phyloP scores from a whole-genome alignment of 2,329 filamentous ascomycete genomes.

The Diplocarpon mali region DNA sequence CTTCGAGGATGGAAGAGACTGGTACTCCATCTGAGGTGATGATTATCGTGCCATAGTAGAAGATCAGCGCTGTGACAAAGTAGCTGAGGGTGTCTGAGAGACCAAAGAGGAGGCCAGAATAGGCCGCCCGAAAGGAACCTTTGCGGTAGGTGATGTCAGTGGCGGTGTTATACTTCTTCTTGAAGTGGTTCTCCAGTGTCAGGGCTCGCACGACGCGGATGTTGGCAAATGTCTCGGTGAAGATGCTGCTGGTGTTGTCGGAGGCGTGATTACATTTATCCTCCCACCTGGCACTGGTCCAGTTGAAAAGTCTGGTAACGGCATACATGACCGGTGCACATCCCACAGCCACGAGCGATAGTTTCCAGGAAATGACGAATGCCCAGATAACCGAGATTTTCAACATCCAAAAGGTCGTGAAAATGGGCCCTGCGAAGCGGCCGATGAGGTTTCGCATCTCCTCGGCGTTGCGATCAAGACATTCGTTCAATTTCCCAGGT shows the following conservation, averaged over 20 bases:
- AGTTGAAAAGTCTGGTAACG: conserved; percentile 54
- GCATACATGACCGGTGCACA: conserved; percentile 56
- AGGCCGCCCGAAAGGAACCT: conserved; percentile 55
- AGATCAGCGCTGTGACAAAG: conserved; percentile 67
- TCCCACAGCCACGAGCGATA: conserved; percentile 66
- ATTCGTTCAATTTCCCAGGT: conserved; percentile 52
- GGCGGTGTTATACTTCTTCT: conserved; percentile 45
- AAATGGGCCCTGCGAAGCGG: conserved; percentile 60
- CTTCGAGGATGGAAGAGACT: conserved; percentile 53
- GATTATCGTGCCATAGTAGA: conserved; percentile 68
- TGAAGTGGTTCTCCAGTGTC: conserved; percentile 63
- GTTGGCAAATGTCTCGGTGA: conserved; percentile 67
- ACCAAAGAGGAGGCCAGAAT: conserved; percentile 63
- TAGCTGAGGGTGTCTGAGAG: conserved; percentile 62
- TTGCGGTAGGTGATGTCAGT: conserved; percentile 42
- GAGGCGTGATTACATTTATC: conserved; percentile 51
- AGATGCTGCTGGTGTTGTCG: conserved; percentile 47
- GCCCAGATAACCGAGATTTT: conserved; percentile 64
- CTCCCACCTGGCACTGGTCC: conserved; percentile 63
- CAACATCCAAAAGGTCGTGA: conserved; percentile 58
- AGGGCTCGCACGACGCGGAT: conserved; percentile 69
- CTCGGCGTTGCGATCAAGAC: conserved; percentile 71
- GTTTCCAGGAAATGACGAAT: conserved; percentile 62
- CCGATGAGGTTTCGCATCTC: conserved; percentile 78
- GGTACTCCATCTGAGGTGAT: conserved; percentile 38